Evolutionary conservation across 2,329 filamentous ascomycete species (phyloP).

Genomic region (Aspergillus sp.): DNA sequence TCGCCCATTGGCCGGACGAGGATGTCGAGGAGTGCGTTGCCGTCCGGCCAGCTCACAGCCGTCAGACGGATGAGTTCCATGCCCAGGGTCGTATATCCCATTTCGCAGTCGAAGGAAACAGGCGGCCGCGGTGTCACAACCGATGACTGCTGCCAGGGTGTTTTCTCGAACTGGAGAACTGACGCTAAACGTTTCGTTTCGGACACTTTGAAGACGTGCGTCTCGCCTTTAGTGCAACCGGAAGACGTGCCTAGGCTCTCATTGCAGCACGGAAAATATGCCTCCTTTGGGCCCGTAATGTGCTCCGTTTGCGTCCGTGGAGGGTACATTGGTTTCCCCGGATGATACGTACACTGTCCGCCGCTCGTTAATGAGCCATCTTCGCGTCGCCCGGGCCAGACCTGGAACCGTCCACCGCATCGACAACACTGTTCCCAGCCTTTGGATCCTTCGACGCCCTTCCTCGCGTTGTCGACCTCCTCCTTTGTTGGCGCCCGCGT

Average conservation of each 20-base stretch:
- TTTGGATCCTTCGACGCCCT: constrained; percentile 57
- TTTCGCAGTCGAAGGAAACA: constrained; percentile 90
- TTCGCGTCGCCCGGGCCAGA: constrained; percentile 75
- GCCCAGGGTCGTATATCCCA: constrained; percentile 87
- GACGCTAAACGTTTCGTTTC: constrained; percentile 68
- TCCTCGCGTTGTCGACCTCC: constrained; percentile 58
- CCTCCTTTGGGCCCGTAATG: constrained; percentile 49
- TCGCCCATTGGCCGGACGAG: constrained; percentile 77
- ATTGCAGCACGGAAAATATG: constrained; percentile 70
- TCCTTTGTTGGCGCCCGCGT: constrained; percentile 55
- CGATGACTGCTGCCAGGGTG: constrained; percentile 44
- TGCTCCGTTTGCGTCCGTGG: constrained; percentile 46
- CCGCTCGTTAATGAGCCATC: constrained; percentile 68
- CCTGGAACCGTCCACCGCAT: constrained; percentile 77
- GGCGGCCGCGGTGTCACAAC: constrained; percentile 30
- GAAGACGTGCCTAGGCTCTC: constrained; percentile 61
- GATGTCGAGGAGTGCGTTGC: constrained; percentile 68
- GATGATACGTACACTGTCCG: constrained; percentile 73
- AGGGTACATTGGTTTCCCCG: constrained; percentile 59
- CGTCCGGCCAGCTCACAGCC: constrained; percentile 75
- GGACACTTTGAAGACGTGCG: constrained; percentile 81
- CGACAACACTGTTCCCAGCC: constrained; percentile 87
- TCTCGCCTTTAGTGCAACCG: constrained; percentile 63
- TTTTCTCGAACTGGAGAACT: constrained; percentile 70
- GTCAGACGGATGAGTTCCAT: constrained; percentile 86